phyloP scores from a whole-genome alignment of 352 stramenopile genomes.

The Saprolegnia diclina region DNA sequence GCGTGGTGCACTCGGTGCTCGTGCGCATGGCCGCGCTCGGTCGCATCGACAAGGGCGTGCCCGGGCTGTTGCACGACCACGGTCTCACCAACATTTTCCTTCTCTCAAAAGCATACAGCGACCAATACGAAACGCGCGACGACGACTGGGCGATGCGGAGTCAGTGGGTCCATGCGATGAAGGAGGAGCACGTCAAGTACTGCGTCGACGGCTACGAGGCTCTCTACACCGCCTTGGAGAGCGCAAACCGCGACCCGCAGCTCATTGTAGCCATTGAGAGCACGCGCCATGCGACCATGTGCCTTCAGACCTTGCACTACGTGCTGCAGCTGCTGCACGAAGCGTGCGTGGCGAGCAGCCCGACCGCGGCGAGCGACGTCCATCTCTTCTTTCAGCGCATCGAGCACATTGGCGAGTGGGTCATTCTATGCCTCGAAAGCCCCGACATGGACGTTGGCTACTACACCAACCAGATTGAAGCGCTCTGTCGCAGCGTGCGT shows the following conservation, averaged over 20 bases:
- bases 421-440: slow-evolving; percentile 32
- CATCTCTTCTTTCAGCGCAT: slow-evolving; percentile 24
- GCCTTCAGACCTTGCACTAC: slow-evolving; percentile 31
- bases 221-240: slow-evolving; percentile 31
- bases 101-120: slow-evolving; percentile 22
- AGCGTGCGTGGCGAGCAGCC: slow-evolving; percentile 12
- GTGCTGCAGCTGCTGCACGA: slow-evolving; percentile 28
- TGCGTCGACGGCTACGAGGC: slow-evolving; percentile 19
- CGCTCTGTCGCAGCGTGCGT: slow-evolving; percentile 13
- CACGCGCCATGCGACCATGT: slow-evolving; percentile 27
- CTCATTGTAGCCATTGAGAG: slow-evolving; percentile 32
- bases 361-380: background rate
- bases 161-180: slow-evolving; percentile 18
- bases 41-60: slow-evolving; percentile 34
- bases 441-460: slow-evolving; percentile 34
- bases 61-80: slow-evolving; percentile 31
- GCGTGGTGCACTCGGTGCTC: slow-evolving; percentile 24
- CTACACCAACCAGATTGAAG: slow-evolving; percentile 31
- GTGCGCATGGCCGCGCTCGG: slow-evolving; percentile 31
- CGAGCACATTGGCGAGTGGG: slow-evolving; percentile 28
- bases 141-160: slow-evolving; percentile 19
- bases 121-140: slow-evolving; percentile 23
- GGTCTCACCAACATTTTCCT: slow-evolving; percentile 20
- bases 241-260: slow-evolving; percentile 29
- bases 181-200: slow-evolving; percentile 25